These are phyloP conservation scores for Exserohilum rostratum DNA, from an alignment of 2,329 filamentous ascomycete species.

Conservation along the genomic window DNA sequence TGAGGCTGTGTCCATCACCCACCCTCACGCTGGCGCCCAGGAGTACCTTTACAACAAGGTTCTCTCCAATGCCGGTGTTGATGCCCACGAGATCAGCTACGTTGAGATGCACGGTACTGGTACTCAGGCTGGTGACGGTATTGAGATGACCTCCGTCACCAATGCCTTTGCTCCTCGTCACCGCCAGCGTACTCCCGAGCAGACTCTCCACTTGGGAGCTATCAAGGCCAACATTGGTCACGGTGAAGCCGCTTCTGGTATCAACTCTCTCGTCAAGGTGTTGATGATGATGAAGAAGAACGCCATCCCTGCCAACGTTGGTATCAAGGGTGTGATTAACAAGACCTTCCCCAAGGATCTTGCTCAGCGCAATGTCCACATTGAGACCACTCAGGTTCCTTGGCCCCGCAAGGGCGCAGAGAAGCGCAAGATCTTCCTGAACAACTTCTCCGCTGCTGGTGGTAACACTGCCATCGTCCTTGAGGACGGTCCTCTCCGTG, in stretches of 20 bases:
- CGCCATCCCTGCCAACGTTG: constrained; percentile 61
- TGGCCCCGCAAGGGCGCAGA: constrained; percentile 56
- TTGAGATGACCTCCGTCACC: constrained; percentile 80
- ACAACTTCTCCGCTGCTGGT: constrained; percentile 61
- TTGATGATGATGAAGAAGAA: constrained; percentile 62
- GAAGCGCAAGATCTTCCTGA: constrained; percentile 58
- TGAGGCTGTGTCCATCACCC: constrained; percentile 81
- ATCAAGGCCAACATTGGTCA: constrained; percentile 64
- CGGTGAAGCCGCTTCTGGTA: constrained; percentile 61
- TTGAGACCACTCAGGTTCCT: constrained; percentile 53
- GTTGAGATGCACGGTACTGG: constrained; percentile 92
- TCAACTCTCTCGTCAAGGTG: constrained; percentile 61
- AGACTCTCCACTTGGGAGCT: constrained; percentile 60
- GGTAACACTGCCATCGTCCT: constrained; percentile 61
- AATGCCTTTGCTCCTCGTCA: constrained; percentile 64
- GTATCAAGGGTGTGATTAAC: constrained; percentile 62
- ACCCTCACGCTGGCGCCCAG: constrained; percentile 79
- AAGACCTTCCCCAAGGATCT: constrained; percentile 62
- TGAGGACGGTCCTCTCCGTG: constrained; percentile 56
- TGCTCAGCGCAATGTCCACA: constrained; percentile 59
- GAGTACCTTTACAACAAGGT: constrained; percentile 72
- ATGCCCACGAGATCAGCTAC: constrained; percentile 78
- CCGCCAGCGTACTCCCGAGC: constrained; percentile 55
- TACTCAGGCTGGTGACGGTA: constrained; percentile 82
- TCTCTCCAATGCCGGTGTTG: constrained; percentile 73